Percentiles rank a stretch among this genome's conserved stretches.
phyloP scores from a whole-genome alignment of 1,139 yeast genomes.

The Suhomyces atakaporum region DNA sequence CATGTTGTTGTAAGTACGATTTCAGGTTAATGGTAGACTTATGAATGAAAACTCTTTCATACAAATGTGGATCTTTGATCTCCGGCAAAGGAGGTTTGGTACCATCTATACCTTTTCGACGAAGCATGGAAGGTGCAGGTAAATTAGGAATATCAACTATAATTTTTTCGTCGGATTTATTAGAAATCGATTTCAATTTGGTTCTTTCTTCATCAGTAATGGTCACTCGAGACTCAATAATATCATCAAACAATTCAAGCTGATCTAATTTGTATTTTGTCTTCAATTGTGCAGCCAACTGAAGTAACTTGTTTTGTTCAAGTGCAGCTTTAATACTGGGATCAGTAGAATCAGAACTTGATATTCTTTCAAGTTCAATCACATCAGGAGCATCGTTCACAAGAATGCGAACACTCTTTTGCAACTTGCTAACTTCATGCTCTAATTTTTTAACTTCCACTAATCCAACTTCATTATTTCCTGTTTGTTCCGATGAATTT shows the following conservation, averaged over 20 bases:
- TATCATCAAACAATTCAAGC: constrained; percentile 50
- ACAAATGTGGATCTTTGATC: constrained; percentile 59
- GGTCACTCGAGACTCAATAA: constrained; percentile 28
- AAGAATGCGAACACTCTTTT: constrained; percentile 54
- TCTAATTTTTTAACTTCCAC: constrained; percentile 45
- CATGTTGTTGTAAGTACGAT: constrained; percentile 55
- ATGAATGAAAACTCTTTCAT: constrained; percentile 78
- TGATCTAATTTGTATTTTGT: constrained; percentile 50
- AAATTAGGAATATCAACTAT: constrained; percentile 15
- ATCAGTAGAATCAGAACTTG: constrained; percentile 28
- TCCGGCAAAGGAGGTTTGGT: constrained; percentile 64
- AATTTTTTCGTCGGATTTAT: constrained; percentile 5
- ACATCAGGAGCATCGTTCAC: constrained; percentile 56
- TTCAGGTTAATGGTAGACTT: constrained; percentile 68
- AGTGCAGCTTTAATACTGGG: constrained; percentile 49
- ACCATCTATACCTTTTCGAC: constrained; percentile 16
- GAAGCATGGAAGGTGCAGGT: constrained; percentile 9
- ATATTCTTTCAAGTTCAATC: constrained; percentile 38
- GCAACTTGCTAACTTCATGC: constrained; percentile 45
- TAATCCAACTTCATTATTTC: constrained; percentile 25
- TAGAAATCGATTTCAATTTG: constrained; percentile 9
- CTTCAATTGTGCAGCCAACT: constrained; percentile 61
- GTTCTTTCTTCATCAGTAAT: constrained; percentile 16
- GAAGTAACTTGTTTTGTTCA: constrained; percentile 53
- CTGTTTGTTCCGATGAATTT: background rate